Percentiles rank a stretch among this genome's conserved stretches.
phyloP scores from a whole-genome alignment of 768 basidiomycete genomes.

The Lyophyllum shimeji region DNA sequence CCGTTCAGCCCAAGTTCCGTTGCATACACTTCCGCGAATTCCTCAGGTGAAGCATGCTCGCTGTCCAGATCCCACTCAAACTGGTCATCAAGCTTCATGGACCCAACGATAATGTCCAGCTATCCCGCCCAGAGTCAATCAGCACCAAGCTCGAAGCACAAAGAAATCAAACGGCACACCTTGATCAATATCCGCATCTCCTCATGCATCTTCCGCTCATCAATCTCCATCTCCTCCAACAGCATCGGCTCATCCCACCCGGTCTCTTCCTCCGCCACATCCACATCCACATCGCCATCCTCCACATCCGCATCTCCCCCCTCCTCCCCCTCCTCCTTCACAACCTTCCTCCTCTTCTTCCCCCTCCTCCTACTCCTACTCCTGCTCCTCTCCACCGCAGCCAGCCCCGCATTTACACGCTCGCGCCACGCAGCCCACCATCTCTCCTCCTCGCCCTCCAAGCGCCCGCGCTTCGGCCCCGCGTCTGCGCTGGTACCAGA shows the following conservation, averaged over 20 bases:
- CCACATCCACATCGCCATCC: slow-evolving; percentile 34
- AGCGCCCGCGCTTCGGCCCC: background rate
- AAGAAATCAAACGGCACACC: slow-evolving; percentile 39
- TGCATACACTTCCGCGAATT: slow-evolving; percentile 85
- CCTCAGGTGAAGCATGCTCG: slow-evolving; percentile 78
- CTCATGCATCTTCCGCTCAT: slow-evolving; percentile 67
- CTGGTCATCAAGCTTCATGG: slow-evolving; percentile 91
- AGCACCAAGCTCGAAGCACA: slow-evolving; percentile 5
- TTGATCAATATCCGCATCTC: slow-evolving; percentile 93
- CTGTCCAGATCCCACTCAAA: slow-evolving; percentile 98
- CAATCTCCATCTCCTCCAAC: slow-evolving; percentile 63
- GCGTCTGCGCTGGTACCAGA: background rate
- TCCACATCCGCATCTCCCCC: slow-evolving; percentile 22
- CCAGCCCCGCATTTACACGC: no score
- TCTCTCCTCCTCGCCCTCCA: slow-evolving; percentile 25
- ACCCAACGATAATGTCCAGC: slow-evolving; percentile 95
- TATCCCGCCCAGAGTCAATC: slow-evolving; percentile 28
- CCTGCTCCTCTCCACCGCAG: background rate
- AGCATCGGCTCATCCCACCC: slow-evolving; percentile 43
- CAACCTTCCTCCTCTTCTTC: slow-evolving; percentile 44
- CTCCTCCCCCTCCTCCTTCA: slow-evolving; percentile 22
- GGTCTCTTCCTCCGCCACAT: slow-evolving; percentile 23
- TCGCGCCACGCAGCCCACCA: slow-evolving; percentile 22
- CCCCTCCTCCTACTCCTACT: slow-evolving; percentile 20
- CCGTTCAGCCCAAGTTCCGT: slow-evolving; percentile 86